Percentiles rank a stretch among this genome's conserved stretches.
phyloP scores from a whole-genome alignment of 495 filamentous ascomycete genomes.

The Hyaloscypha bicolor region DNA sequence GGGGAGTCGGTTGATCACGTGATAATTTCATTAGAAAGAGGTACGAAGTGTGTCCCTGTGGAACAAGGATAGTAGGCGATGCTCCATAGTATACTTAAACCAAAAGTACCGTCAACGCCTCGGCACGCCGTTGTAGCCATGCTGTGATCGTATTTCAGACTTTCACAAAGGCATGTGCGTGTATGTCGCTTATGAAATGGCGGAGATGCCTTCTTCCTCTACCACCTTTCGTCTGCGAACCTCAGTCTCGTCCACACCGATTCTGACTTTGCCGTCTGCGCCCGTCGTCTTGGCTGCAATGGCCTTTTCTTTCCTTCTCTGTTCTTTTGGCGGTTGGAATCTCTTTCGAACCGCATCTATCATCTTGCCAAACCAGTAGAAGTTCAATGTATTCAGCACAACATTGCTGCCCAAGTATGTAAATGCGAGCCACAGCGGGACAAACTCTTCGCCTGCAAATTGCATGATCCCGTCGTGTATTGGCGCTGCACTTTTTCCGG shows the following conservation, averaged over 20 bases:
- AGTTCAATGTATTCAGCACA: constrained; percentile 83
- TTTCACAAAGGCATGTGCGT: neutral
- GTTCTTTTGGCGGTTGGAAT: constrained; percentile 66
- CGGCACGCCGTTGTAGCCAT: neutral
- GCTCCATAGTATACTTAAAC: neutral
- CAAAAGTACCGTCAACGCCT: neutral
- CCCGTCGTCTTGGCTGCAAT: constrained; percentile 32
- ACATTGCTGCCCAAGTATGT: constrained; percentile 79
- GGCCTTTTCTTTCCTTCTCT: constrained; percentile 35
- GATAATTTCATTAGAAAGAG: neutral
- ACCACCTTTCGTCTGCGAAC: constrained; percentile 30
- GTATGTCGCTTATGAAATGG: constrained; percentile 10
- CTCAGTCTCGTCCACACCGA: constrained; percentile 34
- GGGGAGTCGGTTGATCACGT: neutral
- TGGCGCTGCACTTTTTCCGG: constrained; percentile 35
- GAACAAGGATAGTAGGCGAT: neutral
- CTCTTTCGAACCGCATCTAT: constrained; percentile 86
- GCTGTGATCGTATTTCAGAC: neutral
- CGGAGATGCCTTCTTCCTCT: constrained; percentile 19
- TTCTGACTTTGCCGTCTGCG: constrained; percentile 31
- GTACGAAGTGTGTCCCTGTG: neutral
- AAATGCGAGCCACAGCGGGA: constrained; percentile 80
- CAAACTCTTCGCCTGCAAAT: constrained; percentile 46
- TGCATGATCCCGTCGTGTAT: constrained; percentile 40
- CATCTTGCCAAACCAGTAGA: constrained; percentile 98